Base-by-base conservation (phyloP, 2,329 filamentous ascomycete species). In the Penicillium fuscoglaucum region DNA sequence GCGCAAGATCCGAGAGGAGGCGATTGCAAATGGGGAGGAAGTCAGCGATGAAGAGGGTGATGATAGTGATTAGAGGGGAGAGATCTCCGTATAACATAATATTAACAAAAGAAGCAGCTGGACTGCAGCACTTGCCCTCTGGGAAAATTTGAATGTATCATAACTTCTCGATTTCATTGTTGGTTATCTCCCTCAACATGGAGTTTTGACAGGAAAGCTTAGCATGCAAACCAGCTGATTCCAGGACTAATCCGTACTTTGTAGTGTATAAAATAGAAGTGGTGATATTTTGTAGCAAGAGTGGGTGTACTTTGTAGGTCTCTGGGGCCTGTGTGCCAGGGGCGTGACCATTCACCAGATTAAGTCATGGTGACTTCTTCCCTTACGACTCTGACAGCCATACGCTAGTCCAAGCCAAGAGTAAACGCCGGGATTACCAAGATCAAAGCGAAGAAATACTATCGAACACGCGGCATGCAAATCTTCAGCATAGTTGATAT, bases 11-110 rank as follows among this genome's bases (percentile, higher is more conserved):
- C 79, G 82, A 59, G 77, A 82, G 54, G 77, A 78, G 64, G 81
- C 79, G 29, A 81, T 83, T 60, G 83, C 80, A 40, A 79, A 78
- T 31, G 83, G 80, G 0, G 80, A 82, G 62, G 82, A 83, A 48
- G 75, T 80, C 19, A 79, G 75, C 61, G 76, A 77, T 21, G 79
- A 80, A 31, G 78, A 77, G n/a, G 73, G 70, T 21, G 74, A 71
- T 15, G 62, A 64, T 12, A 59, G 58, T 39, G 60, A 60, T 37
- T 47, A 60, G 31, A 4, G 3, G n/a, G 15, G 5, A 21, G 21
- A 48, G 10, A 40, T 39, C 33, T 24, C 26, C 24, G 17, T 63
- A 53, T 64, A 61, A 45, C 61, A 61, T 57, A 48, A 24, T 13
- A 45, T 49, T 21, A 49, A 17, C 17, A 17, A n/a, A 31, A 47